Base-by-base conservation (phyloP, 2,329 filamentous ascomycete species). In the Fusarium verrucosum region DNA sequence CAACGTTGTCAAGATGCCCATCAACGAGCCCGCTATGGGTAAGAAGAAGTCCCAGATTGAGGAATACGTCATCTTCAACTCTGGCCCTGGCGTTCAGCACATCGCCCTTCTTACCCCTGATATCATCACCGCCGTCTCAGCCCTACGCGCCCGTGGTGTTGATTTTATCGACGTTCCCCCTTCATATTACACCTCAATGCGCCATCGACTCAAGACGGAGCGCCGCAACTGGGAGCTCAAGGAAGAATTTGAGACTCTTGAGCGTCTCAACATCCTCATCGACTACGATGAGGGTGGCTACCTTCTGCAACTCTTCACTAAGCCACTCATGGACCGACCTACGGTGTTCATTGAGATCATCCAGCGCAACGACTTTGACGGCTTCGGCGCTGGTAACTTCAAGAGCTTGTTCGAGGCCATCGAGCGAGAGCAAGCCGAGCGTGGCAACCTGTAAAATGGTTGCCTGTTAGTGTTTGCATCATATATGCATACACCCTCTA, bases 311-410 rank as follows among this genome's bases (percentile, higher is more conserved):
- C 80, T 92, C 30, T 92, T 92, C 77, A 92, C 89, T 28, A 92
- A 92, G 87, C 94, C 94, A 65, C 78, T 97, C 68, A 92, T 97
- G 89, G 94, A 97, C 78, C 88, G 94, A 13, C 94, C 94, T 22
- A 97, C 94, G 5, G 94, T 97, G 25, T 97, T 97, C 75, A 88
- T 97, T 65, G 94, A 97, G 85, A 96, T 97, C 71, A 97, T 97
- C 71, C 93, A 97, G 82, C 83, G 94, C 55, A 89, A 96, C 71
- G 89, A 92, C 65, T 97, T 97, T 76, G 89, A 91, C 28, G 94
- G 94, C 0, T 97, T 97, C 70, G 94, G 94, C 5, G 94, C 94
- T 0, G 94, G 94, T 2, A 98, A 97, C 78, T 97, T 97, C 81
- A 97, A 93, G 86, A 93, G 90, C 61, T 73, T 97, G 70, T 97